phyloP scores from a whole-genome alignment of 2,329 filamentous ascomycete genomes.

The Monilinia aucupariae region DNA sequence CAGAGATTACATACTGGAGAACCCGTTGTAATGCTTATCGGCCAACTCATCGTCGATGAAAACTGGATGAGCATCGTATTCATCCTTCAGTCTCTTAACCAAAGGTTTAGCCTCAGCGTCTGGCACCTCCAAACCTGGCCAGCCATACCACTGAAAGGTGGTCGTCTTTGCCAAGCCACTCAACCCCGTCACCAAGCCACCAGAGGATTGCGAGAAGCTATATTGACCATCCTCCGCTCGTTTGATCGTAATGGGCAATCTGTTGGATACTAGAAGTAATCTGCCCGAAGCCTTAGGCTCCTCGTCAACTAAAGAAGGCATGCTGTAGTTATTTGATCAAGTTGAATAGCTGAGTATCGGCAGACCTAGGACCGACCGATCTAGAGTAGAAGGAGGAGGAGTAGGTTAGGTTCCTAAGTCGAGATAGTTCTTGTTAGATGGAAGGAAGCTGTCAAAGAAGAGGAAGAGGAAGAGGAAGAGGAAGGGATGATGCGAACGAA shows the following conservation, averaged over 20 bases:
- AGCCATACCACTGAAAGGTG: slow-evolving; percentile 97
- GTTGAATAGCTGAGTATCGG: not conserved
- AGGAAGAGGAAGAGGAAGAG: not conserved
- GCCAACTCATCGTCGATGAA: slow-evolving; percentile 92
- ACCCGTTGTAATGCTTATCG: slow-evolving; percentile 95
- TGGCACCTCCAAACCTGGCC: slow-evolving; percentile 89
- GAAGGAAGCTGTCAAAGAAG: slow-evolving; percentile 1
- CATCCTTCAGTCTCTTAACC: slow-evolving; percentile 71
- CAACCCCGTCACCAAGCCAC: slow-evolving; percentile 87
- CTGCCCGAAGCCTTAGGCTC: slow-evolving; percentile 33
- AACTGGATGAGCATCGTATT: slow-evolving; percentile 85
- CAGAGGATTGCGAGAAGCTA: slow-evolving; percentile 93
- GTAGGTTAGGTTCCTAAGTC: not conserved
- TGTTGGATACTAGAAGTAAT: slow-evolving; percentile 86
- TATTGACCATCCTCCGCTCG: slow-evolving; percentile 86
- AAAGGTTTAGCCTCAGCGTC: slow-evolving; percentile 73
- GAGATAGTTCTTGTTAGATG: not conserved
- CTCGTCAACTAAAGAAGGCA: slow-evolving; percentile 29
- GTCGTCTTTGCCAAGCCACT: slow-evolving; percentile 88
- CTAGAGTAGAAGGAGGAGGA: not conserved
- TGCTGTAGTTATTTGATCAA: slow-evolving; percentile 13
- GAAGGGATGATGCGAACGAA: not conserved
- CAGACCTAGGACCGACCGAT: not conserved
- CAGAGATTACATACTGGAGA: slow-evolving; percentile 66
- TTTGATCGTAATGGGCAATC: slow-evolving; percentile 94